phyloP scores from a whole-genome alignment of 768 basidiomycete species.

The Leccinellum albellum region DNA sequence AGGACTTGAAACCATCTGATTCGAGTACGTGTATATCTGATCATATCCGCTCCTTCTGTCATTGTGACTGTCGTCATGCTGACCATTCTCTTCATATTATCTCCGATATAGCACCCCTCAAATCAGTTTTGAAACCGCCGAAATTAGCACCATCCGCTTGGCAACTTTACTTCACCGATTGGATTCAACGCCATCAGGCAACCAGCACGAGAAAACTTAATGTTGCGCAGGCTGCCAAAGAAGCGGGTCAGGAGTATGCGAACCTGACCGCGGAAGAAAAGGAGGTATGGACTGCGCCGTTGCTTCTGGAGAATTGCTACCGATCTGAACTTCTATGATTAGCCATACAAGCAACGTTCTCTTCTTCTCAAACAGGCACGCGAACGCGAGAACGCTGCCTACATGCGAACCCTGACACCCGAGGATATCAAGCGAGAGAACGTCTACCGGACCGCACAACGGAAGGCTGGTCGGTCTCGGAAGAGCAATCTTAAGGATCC shows the following conservation, averaged over 20 bases:
- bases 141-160: conserved; percentile 92
- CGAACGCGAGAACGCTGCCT: conserved; percentile 76
- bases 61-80: conserved; percentile 27
- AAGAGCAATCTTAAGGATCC: conserved; percentile 96
- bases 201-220: conserved; percentile 82
- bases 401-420: conserved; percentile 85
- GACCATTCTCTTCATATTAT: conserved; percentile 22
- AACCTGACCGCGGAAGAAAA: conserved; percentile 75
- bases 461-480: conserved; percentile 88
- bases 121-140: conserved; percentile 79
- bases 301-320: conserved; percentile 23
- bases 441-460: conserved; percentile 83
- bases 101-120: conserved; percentile 52
- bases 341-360: conserved; percentile 86
- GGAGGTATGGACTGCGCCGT: conserved; percentile 51
- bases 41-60: conserved; percentile 28
- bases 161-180: conserved; percentile 96
- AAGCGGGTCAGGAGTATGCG: conserved; percentile 89
- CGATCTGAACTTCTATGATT: conserved; percentile 22
- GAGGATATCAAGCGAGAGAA: conserved; percentile 96
- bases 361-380: conserved; percentile 81
- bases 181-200: conserved; percentile 84
- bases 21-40: conserved; percentile 41
- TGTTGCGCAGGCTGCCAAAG: conserved; percentile 92
- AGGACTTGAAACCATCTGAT: conserved; percentile 43